Evolutionary conservation across 1,139 yeast genomes (phyloP).

Genomic region (Sugiyamaella japonica): DNA sequence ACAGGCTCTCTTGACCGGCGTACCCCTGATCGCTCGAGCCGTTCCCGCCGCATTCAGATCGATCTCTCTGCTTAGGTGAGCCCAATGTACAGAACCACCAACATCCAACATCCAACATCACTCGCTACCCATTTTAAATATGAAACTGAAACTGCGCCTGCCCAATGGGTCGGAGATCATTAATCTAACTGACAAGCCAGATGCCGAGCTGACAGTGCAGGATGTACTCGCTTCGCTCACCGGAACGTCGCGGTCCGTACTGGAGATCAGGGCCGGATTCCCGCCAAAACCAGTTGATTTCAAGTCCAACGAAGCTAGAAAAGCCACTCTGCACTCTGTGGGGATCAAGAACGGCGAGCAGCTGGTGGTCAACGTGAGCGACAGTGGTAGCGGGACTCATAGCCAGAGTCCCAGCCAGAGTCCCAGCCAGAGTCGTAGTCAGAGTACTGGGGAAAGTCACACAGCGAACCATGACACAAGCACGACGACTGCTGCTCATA

Average conservation of each 20-base stretch:
- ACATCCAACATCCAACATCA: no score
- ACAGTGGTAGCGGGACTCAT: neutral
- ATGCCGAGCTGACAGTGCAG: slow-evolving; percentile 33
- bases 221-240: slow-evolving; percentile 30
- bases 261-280: slow-evolving; percentile 53
- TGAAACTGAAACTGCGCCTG: slow-evolving; percentile 35
- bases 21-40: no score
- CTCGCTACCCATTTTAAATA: no score
- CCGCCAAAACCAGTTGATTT: slow-evolving; percentile 53
- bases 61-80: no score
- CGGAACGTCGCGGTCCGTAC: slow-evolving; percentile 22
- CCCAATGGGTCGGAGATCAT: slow-evolving; percentile 29
- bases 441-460: no score
- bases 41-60: no score
- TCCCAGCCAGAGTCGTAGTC: no score
- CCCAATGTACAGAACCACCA: no score
- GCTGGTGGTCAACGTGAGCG: slow-evolving; percentile 41
- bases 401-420: neutral
- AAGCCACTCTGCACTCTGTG: slow-evolving; percentile 39
- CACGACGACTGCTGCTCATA: neutral
- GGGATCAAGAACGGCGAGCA: slow-evolving; percentile 63
- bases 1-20: no score
- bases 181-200: slow-evolving; percentile 30
- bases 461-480: no score
- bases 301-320: slow-evolving; percentile 34